Base-by-base conservation (phyloP, 2,329 filamentous ascomycete genomes). In the Didymella glomerata region DNA sequence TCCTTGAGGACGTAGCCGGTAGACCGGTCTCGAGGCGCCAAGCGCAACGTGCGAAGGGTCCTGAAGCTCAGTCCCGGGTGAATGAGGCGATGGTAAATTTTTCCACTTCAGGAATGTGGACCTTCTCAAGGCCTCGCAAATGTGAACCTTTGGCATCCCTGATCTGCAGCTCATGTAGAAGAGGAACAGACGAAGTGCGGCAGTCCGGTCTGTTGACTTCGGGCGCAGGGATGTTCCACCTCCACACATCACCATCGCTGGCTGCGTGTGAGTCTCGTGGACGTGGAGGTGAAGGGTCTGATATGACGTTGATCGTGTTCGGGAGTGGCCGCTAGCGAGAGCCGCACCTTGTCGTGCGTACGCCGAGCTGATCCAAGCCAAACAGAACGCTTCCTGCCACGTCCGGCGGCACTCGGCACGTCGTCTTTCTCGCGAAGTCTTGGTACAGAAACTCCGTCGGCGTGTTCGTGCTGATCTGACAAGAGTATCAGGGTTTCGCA, bases 281-380 rank as follows among this genome's bases (percentile, higher is more conserved):
- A 13, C 13, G 20, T 51, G 24, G 34, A 41, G 47, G 20, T 51
- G 16, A 27, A 41, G 47, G 54, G 48, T 55, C 41, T 48, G 20
- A 34, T 25, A 56, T 68, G 66, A 65, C 57, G 65, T 67, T 50
- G 53, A 64, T 67, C 57, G 54, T 20, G 30, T 60, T 63, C 64
- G 68, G 65, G 54, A 65, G 62, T 51, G 59, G 62, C 56, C 57
- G 58, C 66, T 67, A 69, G 34, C 40, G 36, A 60, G 61, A 68
- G 63, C 65, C 63, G 62, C 65, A 68, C 51, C 32, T 57, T 44
- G 56, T 54, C 48, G 46, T 62, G 42, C 54, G 54, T 48, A 57
- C 18, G 54, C 54, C 48, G 28, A 57, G 54, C 42, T 48, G 36
- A 27, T 40, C n/a, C 6, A 36, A 42, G 54, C 48, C 36, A 57